Conservation (phyloP, 345 rosid species). For the Citrus medica region DNA sequence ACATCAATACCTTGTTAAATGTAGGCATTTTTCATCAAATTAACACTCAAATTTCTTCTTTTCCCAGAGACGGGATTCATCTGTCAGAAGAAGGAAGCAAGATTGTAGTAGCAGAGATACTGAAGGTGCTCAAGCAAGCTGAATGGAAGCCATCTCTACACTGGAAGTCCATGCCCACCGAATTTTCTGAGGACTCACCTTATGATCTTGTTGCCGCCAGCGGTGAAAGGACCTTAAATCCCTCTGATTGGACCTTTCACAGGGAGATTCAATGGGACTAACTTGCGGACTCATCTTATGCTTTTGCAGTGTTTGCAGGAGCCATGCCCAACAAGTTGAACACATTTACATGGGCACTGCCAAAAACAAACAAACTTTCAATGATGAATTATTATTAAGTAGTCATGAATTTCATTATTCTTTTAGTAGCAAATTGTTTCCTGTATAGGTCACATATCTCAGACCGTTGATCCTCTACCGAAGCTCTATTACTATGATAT, state of each 20-base stretch:
- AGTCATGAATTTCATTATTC: not conserved
- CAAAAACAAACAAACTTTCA: not conserved
- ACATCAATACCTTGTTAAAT: not conserved
- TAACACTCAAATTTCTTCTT: not conserved
- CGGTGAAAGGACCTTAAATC: conserved; percentile 65
- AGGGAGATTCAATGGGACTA: conserved; percentile 79
- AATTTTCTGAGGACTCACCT: conserved; percentile 72
- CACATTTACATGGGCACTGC: not conserved
- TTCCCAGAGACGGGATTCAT: conserved; percentile 80
- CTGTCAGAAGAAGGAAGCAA: conserved; percentile 86
- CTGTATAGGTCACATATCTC: not conserved
- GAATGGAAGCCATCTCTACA: conserved; percentile 89
- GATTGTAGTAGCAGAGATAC: conserved; percentile 73
- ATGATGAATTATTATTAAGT: not conserved
- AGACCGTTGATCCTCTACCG: not conserved
- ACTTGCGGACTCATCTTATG: not conserved
- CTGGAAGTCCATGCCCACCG: conserved; percentile 90
- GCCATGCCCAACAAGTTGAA: not conserved
- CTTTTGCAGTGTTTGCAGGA: not conserved
- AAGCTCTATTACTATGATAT: too few relatives aligned
- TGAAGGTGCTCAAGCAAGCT: conserved; percentile 71
- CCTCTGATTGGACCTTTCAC: conserved; percentile 84
- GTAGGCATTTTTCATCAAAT: not conserved
- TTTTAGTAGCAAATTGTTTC: not conserved
- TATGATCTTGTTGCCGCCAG: conserved; percentile 82